Evolutionary conservation across 495 filamentous ascomycete genomes (phyloP).

Genomic region (Penicillium riverlandense): DNA sequence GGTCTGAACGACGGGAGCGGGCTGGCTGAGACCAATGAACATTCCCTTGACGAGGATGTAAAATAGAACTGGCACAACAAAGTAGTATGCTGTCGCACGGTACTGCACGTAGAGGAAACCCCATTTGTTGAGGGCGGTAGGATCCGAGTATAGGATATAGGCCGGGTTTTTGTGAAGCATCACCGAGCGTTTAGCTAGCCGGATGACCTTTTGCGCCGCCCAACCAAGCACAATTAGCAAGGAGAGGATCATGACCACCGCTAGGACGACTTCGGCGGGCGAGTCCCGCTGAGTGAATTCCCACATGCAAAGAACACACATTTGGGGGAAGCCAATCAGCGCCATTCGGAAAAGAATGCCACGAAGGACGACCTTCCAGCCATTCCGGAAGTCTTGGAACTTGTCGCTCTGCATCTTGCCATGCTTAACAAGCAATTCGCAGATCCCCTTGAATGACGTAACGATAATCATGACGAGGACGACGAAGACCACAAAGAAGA

Average conservation of each 20-base stretch:
- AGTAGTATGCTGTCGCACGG: conserved; percentile 94
- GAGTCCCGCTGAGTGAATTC: conserved; percentile 86
- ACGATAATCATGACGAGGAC: conserved; percentile 65
- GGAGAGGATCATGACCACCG: conserved; percentile 81
- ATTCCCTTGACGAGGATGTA: conserved; percentile 83
- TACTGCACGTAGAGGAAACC: conserved; percentile 98
- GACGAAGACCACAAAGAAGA: conserved; percentile 85
- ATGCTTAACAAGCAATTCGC: conserved; percentile 64
- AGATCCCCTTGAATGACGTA: conserved; percentile 68
- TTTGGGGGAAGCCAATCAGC: conserved; percentile 90
- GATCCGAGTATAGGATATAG: conserved; percentile 96
- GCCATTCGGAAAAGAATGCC: conserved; percentile 88
- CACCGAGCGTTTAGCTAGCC: conserved; percentile 80
- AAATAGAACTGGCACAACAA: conserved; percentile 72
- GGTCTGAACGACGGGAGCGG: conserved; percentile 68
- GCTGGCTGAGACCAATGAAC: conserved; percentile 83
- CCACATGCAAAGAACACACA: conserved; percentile 88
- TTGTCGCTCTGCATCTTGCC: conserved; percentile 80
- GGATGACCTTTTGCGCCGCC: conserved; percentile 84
- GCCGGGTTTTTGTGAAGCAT: conserved; percentile 92
- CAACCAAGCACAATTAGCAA: conserved; percentile 75
- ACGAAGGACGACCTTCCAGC: conserved; percentile 80
- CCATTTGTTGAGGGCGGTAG: conserved; percentile 91
- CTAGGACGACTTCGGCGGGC: conserved; percentile 77
- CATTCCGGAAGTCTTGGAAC: conserved; percentile 89